Conservation (phyloP, 176 grass and related monocot species). For the Phoenix dactylifera region DNA sequence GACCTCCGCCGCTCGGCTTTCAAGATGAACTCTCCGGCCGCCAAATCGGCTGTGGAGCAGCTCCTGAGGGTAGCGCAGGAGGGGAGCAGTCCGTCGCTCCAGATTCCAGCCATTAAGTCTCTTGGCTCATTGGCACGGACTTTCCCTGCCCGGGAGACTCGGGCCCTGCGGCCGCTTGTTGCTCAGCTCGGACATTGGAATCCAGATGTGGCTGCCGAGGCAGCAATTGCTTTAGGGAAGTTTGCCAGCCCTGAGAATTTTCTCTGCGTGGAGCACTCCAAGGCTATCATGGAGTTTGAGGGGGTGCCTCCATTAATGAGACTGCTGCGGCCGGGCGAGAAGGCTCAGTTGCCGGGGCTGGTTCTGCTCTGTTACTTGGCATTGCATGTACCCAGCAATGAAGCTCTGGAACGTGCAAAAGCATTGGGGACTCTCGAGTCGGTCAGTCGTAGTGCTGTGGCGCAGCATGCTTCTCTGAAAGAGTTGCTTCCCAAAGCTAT, state of each 20-base stretch:
- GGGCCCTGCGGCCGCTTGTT: slow-evolving; percentile 1
- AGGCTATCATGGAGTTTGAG: slow-evolving; percentile 11
- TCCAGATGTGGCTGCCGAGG: slow-evolving; percentile 9
- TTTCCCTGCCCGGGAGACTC: slow-evolving; percentile 5
- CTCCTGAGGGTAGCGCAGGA: slow-evolving; percentile 9
- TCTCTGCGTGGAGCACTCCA: slow-evolving; percentile 12
- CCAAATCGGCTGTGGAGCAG: slow-evolving; percentile 20
- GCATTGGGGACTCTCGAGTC: slow-evolving; percentile 8
- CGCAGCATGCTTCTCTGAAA: slow-evolving; percentile 12
- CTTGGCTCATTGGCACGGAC: slow-evolving; percentile 6
- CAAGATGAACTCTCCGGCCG: slow-evolving; percentile 18
- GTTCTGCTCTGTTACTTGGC: slow-evolving; percentile 12
- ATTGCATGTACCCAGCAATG: slow-evolving; percentile 12
- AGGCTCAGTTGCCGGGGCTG: slow-evolving; percentile 12
- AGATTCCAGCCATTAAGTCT: slow-evolving; percentile 12
- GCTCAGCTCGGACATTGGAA: slow-evolving; percentile 14
- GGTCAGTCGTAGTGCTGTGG: neutral
- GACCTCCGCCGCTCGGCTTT: slow-evolving; percentile 22
- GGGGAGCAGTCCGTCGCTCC: slow-evolving; percentile 8
- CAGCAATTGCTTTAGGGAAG: slow-evolving; percentile 6
- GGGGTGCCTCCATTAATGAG: slow-evolving; percentile 9
- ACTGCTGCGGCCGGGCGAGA: slow-evolving; percentile 7
- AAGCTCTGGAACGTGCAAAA: slow-evolving; percentile 19
- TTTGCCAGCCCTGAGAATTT: slow-evolving; percentile 14
- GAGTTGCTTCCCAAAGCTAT: slow-evolving; percentile 19